Base-by-base conservation (phyloP, 108 stramenopile genomes). In the Cyclotella cryptica region DNA sequence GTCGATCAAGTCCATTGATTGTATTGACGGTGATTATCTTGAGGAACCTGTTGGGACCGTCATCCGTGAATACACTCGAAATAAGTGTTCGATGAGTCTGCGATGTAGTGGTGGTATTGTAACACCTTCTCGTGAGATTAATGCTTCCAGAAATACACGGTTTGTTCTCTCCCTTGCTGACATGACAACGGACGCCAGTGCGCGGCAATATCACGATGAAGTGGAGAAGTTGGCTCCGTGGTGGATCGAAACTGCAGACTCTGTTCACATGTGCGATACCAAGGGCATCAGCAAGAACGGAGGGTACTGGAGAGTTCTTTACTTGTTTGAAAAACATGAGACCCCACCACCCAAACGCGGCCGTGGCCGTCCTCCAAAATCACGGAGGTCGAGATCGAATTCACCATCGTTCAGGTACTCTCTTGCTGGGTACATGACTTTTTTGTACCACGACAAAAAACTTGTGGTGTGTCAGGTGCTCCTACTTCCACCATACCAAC, bases 191-290 rank as follows among this genome's bases (percentile, higher is more conserved):
- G 73, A 72, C 15, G 41, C 60, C 26, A 80, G 80, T 46, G 68
- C 81, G 5, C 68, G 74, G 28, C 63, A 84, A 12, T 95, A 88
- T 71, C 91, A 92, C 64, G 54, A 87, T 47, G 41, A 75, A 30
- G 85, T 92, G 8, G 89, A 95, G 79, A 83, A 71, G 47, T 52
- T 95, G 24, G 86, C 91, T 15, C 78, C 88, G 10, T 92, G 82
- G 69, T 95, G 79, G 51, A 95, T 95, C 70, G 93, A 95, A 77
- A 92, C 84, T 47, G 93, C 89, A 13, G 88, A 89, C 60, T 76
- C 75, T 27, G 89, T 95, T 15, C 76, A 92, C 63, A 66, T 92
- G 35, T 60, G 81, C n/a, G 59, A 61, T 10, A 60, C 60, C 55
- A 77, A 79, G 47, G 84, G 79, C 35, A 30, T 65, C 3, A 49